phyloP scores from a whole-genome alignment of 208 protist species.

The Trypanosoma avium region DNA sequence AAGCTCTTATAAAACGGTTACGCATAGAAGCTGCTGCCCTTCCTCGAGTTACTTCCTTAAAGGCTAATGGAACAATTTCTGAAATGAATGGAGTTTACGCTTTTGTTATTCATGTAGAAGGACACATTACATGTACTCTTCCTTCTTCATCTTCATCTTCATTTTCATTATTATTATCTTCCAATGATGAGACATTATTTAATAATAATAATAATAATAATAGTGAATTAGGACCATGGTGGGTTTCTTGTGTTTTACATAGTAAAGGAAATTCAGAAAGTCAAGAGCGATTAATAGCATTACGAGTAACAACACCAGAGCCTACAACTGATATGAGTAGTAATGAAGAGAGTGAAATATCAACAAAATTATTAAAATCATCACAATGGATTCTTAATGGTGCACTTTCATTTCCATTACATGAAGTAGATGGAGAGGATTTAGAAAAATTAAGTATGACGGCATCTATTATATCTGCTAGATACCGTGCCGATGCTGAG shows the following conservation, averaged over 20 bases:
- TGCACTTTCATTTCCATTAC: constrained; percentile 25
- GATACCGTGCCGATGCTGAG: constrained; percentile 27
- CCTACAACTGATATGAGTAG: background rate
- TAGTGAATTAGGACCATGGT: constrained; percentile 19
- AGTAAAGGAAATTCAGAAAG: constrained; percentile 4
- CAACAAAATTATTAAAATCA: background rate
- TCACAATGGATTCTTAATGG: constrained; percentile 22
- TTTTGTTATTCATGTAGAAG: constrained; percentile 45
- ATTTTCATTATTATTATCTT: background rate
- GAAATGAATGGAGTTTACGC: constrained; percentile 35
- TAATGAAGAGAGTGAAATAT: background rate
- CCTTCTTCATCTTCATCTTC: constrained; percentile 2
- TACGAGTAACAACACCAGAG: constrained; percentile 19
- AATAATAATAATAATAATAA: too few relatives aligned
- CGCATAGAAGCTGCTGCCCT: constrained; percentile 30
- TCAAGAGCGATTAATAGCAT: constrained; percentile 19
- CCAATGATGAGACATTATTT: too few relatives aligned
- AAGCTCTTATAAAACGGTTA: constrained; percentile 10
- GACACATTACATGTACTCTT: constrained; percentile 33
- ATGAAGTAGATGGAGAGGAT: constrained; percentile 35
- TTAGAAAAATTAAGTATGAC: constrained; percentile 33
- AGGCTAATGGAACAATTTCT: constrained; percentile 38
- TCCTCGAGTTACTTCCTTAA: constrained; percentile 35
- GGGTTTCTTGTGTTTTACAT: constrained; percentile 14
- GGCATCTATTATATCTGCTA: constrained; percentile 17